Percentiles rank a stretch among this genome's conserved stretches.
These are phyloP conservation scores for Suhomyces ambrosiae DNA, from an alignment of 1,139 yeast species.

Conservation along the genomic window DNA sequence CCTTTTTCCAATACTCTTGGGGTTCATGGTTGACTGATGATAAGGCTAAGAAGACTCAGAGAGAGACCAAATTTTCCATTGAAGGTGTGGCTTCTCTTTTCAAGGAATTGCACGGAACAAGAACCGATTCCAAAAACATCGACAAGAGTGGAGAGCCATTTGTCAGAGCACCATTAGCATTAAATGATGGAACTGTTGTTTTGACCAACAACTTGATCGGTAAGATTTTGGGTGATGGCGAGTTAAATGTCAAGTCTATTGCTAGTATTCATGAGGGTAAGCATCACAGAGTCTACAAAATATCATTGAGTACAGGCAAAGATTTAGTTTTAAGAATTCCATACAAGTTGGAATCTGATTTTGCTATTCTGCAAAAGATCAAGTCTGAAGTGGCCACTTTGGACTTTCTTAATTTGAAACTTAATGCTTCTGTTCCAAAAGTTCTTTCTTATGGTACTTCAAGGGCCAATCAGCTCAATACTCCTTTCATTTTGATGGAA, in stretches of 20 bases:
- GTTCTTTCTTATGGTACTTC: conserved; percentile 73
- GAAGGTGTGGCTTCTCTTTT: conserved; percentile 66
- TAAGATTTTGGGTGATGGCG: conserved; percentile 43
- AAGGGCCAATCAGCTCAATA: conserved; percentile 59
- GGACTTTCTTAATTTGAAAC: conserved; percentile 68
- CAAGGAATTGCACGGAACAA: conserved; percentile 38
- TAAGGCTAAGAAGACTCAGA: conserved; percentile 65
- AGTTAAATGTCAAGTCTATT: conserved; percentile 63
- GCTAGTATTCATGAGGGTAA: conserved; percentile 91
- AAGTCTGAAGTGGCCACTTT: conserved; percentile 92
- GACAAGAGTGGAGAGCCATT: conserved; percentile 29
- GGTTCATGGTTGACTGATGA: conserved; percentile 92
- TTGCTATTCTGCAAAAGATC: conserved; percentile 64
- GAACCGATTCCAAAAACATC: conserved; percentile 24
- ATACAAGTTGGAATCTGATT: conserved; percentile 67
- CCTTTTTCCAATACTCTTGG: conserved; percentile 88
- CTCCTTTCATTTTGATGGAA: conserved; percentile 83
- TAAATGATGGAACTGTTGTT: conserved; percentile 44
- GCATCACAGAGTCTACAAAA: conserved; percentile 82
- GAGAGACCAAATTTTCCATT: conserved; percentile 82
- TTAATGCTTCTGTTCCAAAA: conserved; percentile 65
- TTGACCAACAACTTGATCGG: conserved; percentile 49
- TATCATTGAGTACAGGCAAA: conserved; percentile 63
- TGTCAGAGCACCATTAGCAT: conserved; percentile 37
- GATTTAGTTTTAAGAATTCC: conserved; percentile 81